Conservation (phyloP, 1,139 yeast species). For the Hemisphaericaspora lyxosophila region DNA sequence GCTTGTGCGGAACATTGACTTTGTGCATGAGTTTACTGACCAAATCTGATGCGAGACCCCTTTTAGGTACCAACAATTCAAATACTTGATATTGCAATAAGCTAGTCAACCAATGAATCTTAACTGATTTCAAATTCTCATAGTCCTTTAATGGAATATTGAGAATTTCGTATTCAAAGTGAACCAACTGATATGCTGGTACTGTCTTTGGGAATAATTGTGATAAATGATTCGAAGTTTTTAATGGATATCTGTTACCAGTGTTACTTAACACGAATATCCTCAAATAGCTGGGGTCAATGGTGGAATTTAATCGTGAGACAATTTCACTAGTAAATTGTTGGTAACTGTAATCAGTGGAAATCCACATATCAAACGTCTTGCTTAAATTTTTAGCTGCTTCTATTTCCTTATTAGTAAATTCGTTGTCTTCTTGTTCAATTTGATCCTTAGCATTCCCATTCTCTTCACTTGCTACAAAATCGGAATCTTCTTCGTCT, state of each 20-base stretch:
- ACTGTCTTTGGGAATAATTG: constrained; percentile 50
- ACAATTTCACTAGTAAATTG: constrained; percentile 65
- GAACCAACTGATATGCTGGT: constrained; percentile 45
- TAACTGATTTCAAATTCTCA: constrained; percentile 70
- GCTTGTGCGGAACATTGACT: constrained; percentile 50
- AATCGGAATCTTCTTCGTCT: constrained; percentile 52
- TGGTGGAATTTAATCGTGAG: constrained; percentile 38
- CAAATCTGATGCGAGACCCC: constrained; percentile 57
- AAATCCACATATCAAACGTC: constrained; percentile 67
- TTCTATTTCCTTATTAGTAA: constrained; percentile 17
- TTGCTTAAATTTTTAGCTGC: constrained; percentile 19
- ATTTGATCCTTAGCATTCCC: constrained; percentile 15
- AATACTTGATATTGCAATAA: constrained; percentile 64
- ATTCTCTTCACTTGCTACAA: constrained; percentile 25
- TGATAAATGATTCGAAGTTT: constrained; percentile 40
- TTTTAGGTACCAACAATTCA: constrained; percentile 68
- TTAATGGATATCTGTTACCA: constrained; percentile 53
- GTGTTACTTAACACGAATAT: constrained; percentile 58
- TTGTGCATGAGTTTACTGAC: constrained; percentile 56
- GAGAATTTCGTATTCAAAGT: constrained; percentile 73
- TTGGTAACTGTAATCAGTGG: constrained; percentile 57
- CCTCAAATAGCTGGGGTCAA: constrained; percentile 64
- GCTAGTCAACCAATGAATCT: constrained; percentile 61
- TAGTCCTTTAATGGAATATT: constrained; percentile 72
- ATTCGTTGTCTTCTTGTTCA: constrained; percentile 2